Evolutionary conservation across 441 rosid species (phyloP).

Genomic region (Iberis amara): DNA sequence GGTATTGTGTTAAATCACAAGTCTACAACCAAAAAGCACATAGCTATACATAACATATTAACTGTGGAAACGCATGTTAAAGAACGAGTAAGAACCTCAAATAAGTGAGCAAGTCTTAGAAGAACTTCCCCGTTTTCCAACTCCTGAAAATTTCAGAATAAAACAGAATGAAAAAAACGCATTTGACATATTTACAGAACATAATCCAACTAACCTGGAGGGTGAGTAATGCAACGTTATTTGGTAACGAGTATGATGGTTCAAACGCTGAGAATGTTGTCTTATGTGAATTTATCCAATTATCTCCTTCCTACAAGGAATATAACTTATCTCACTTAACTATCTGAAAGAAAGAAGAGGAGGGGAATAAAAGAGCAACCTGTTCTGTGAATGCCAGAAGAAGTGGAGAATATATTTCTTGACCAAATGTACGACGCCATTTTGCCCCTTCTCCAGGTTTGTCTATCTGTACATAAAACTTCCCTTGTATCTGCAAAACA

Average conservation of each 20-base stretch:
- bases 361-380: conserved; percentile 34
- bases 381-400: conserved; percentile 63
- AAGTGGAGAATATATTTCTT: conserved; percentile 67
- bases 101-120: conserved; percentile 65
- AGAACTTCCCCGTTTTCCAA: conserved; percentile 55
- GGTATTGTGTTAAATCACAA: neutral
- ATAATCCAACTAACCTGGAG: conserved; percentile 44
- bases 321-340: conserved; percentile 1
- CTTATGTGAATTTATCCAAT: conserved; percentile 42
- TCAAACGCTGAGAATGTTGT: conserved; percentile 51
- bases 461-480: conserved; percentile 50
- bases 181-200: neutral
- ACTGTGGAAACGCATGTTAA: conserved; percentile 7
- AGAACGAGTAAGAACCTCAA: conserved; percentile 40
- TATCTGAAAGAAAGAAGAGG: neutral
- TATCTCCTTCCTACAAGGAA: conserved; percentile 46
- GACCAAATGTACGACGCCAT: conserved; percentile 69
- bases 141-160: conserved; percentile 37
- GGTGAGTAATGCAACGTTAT: conserved; percentile 53
- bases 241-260: conserved; percentile 53
- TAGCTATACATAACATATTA: neutral
- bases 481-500: conserved; percentile 53
- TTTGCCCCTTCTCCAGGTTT: conserved; percentile 66
- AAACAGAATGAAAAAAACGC: conserved; percentile 2
- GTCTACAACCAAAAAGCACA: conserved; percentile 11